Evolutionary conservation across 805 yeast species (phyloP).

Genomic region (Kregervanrija fluxuum): DNA sequence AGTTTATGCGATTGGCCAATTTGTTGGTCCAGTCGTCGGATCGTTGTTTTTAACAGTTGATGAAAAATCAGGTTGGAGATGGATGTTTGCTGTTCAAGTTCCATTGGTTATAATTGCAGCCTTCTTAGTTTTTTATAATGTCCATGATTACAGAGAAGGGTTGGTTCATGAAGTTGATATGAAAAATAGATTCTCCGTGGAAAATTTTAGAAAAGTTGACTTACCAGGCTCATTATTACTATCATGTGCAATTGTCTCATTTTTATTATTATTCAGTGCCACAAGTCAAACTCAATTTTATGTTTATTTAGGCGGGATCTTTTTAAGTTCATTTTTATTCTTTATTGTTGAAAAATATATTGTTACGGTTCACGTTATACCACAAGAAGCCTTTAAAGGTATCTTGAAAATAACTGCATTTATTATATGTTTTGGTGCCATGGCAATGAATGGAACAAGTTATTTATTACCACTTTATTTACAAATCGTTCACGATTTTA

Average conservation of each 20-base stretch:
- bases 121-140: constrained; percentile 19
- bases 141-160: constrained; percentile 27
- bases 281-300: constrained; percentile 1
- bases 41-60: constrained; percentile 29
- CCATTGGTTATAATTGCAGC: constrained; percentile 30
- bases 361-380: constrained; percentile 34
- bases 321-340: constrained; percentile 18
- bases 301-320: constrained; percentile 8
- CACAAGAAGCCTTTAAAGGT: constrained; percentile 32
- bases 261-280: constrained; percentile 29
- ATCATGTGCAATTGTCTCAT: constrained; percentile 27
- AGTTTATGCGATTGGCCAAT: constrained; percentile 32
- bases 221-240: constrained; percentile 33
- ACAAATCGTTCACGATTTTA: constrained; percentile 36
- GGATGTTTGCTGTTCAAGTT: constrained; percentile 36
- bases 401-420: constrained; percentile 31
- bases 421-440: constrained; percentile 30
- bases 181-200: constrained; percentile 24
- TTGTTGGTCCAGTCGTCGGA: constrained; percentile 39
- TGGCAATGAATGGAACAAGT: constrained; percentile 29
- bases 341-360: constrained; percentile 28
- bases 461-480: constrained; percentile 35
- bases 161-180: constrained; percentile 14
- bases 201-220: constrained; percentile 32
- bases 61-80: constrained; percentile 35